A percentile compares a stretch with the other conserved stretches of the same genome.
Evolutionary conservation across 2,329 filamentous ascomycete genomes (phyloP).

Genomic region (Canariomyces notabilis): DNA sequence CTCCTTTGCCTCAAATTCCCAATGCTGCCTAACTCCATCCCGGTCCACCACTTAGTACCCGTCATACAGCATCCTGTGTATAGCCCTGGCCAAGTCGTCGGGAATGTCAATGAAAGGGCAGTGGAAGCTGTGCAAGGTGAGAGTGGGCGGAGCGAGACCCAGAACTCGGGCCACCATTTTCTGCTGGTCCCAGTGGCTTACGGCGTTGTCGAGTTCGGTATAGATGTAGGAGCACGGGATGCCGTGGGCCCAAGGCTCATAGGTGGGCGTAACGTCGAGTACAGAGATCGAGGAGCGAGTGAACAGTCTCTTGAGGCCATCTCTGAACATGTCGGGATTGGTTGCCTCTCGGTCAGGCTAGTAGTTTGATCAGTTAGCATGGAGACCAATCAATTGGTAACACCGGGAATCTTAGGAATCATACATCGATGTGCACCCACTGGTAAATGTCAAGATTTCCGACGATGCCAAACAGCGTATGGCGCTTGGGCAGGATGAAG

Average conservation of each 20-base stretch:
- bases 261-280: conserved; percentile 2
- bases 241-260: conserved; percentile 9
- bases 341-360: too few species aligned
- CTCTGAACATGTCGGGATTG: conserved; percentile 4
- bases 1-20: too few species aligned
- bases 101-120: too few species aligned
- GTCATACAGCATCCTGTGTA: too few species aligned
- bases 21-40: too few species aligned
- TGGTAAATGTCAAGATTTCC: conserved; percentile 1
- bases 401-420: background rate
- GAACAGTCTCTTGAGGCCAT: conserved; percentile 11
- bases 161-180: too few species aligned
- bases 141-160: too few species aligned
- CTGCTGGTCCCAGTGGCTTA: conserved; percentile 3
- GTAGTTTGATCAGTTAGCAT: too few species aligned
- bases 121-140: too few species aligned
- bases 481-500: conserved; percentile 29
- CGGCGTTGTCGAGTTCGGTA: conserved; percentile 7
- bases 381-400: conserved; percentile 8
- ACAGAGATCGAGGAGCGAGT: conserved; percentile 8
- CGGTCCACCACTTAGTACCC: too few species aligned
- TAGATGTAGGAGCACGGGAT: conserved; percentile 10
- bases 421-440: conserved; percentile 8
- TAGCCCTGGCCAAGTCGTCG: too few species aligned
- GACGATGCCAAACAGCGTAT: conserved; percentile 4